These are phyloP conservation scores for Phytophthora sansomeana DNA, from an alignment of 352 stramenopile species.

Conservation along the genomic window DNA sequence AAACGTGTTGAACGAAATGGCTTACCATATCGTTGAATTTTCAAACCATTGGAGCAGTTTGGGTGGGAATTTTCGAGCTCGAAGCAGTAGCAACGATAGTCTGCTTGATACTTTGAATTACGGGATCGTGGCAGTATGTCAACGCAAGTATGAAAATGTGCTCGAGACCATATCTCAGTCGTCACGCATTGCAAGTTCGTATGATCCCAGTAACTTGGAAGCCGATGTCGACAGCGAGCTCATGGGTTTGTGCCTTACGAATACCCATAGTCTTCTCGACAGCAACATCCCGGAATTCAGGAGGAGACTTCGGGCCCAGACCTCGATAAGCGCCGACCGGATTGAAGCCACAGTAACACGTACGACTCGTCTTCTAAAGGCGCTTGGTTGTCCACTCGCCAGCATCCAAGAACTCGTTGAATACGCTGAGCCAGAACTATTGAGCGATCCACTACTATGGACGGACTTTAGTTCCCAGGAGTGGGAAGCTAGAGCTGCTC, in stretches of 20 bases:
- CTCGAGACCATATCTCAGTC: slow-evolving; percentile 27
- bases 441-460: slow-evolving; percentile 44
- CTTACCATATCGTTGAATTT: slow-evolving; percentile 29
- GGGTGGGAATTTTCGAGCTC: slow-evolving; percentile 8
- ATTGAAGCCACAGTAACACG: slow-evolving; percentile 17
- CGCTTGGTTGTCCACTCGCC: slow-evolving; percentile 53
- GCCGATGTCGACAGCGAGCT: slow-evolving; percentile 46
- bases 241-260: slow-evolving; percentile 68
- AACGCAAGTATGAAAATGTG: slow-evolving; percentile 32
- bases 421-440: slow-evolving; percentile 25
- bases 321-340: slow-evolving; percentile 6
- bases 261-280: slow-evolving; percentile 70
- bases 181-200: slow-evolving; percentile 26
- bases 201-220: slow-evolving; percentile 23
- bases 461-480: slow-evolving; percentile 50
- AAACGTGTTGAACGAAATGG: slow-evolving; percentile 16
- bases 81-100: slow-evolving; percentile 23
- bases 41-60: slow-evolving; percentile 10
- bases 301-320: slow-evolving; percentile 10
- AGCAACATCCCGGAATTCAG: slow-evolving; percentile 41
- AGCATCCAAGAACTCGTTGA: slow-evolving; percentile 44
- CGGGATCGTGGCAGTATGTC: slow-evolving; percentile 5
- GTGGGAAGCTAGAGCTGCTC: slow-evolving; percentile 41
- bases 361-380: slow-evolving; percentile 43
- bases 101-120: slow-evolving; percentile 8